These are phyloP conservation scores for Aureobasidium subglaciale DNA, from an alignment of 2,329 filamentous ascomycete species.

Conservation along the genomic window DNA sequence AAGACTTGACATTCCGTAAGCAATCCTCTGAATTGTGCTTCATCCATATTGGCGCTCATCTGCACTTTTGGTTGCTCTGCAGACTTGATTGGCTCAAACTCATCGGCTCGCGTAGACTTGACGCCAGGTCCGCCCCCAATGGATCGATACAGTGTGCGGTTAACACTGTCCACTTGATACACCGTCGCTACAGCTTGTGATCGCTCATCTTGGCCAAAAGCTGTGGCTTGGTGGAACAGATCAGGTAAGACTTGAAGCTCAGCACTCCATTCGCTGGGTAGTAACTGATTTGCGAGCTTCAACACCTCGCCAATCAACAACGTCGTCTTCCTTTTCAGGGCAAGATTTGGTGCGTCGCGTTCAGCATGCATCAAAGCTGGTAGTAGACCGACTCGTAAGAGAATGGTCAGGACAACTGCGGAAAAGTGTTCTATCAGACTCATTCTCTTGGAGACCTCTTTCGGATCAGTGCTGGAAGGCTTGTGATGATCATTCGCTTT, in stretches of 20 bases:
- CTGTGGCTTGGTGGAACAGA: slow-evolving; percentile 68
- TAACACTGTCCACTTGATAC: slow-evolving; percentile 97
- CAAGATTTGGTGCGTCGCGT: slow-evolving; percentile 59
- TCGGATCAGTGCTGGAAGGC: slow-evolving; percentile 53
- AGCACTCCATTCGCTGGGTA: slow-evolving; percentile 75
- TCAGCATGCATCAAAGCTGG: slow-evolving; percentile 52
- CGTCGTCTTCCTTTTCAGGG: slow-evolving; percentile 79
- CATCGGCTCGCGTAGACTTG: slow-evolving; percentile 4
- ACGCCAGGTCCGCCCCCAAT: slow-evolving; percentile 15
- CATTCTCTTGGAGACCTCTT: slow-evolving; percentile 55
- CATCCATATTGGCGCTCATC: slow-evolving; percentile 54
- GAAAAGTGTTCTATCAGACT: slow-evolving; percentile 94
- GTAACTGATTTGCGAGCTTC: slow-evolving; percentile 76
- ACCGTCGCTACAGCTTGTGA: slow-evolving; percentile 83
- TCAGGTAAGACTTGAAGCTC: slow-evolving; percentile 83
- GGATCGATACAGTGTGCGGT: slow-evolving; percentile 80
- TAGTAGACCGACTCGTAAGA: slow-evolving; percentile 71
- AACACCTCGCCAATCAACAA: slow-evolving; percentile 85
- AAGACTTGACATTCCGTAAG: slow-evolving; percentile 78
- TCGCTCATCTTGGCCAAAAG: slow-evolving; percentile 63
- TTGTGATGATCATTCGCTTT: slow-evolving; percentile 55
- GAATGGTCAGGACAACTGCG: slow-evolving; percentile 74
- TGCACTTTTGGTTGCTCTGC: slow-evolving; percentile 45
- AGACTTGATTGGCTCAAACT: slow-evolving; percentile 24
- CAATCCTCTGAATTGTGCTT: slow-evolving; percentile 54